Percentiles rank a stretch among this genome's conserved stretches.
Conservation (phyloP, 2,329 filamentous ascomycete genomes). For the Cordyceps cicadae region DNA sequence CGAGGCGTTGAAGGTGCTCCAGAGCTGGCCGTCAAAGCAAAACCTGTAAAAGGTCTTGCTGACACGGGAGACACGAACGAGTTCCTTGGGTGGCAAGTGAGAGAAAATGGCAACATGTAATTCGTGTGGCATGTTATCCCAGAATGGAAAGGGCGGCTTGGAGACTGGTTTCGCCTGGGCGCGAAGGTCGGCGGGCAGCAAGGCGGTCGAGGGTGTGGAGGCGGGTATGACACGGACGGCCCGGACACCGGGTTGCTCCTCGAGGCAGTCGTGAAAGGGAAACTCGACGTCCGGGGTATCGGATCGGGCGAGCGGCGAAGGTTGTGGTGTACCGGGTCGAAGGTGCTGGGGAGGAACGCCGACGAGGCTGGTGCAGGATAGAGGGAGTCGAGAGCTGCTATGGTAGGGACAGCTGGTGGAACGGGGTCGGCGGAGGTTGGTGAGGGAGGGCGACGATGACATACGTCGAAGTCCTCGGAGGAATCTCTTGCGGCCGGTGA, state of each 20-base stretch:
- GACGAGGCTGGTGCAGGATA: slow-evolving; percentile 49
- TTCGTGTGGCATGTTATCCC: slow-evolving; percentile 74
- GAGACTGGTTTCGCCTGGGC: slow-evolving; percentile 15
- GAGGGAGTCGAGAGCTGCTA: slow-evolving; percentile 35
- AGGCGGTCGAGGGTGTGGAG: slow-evolving; percentile 40
- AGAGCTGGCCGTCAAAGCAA: slow-evolving; percentile 93
- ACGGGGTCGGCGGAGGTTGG: slow-evolving; percentile 52
- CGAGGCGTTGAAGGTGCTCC: slow-evolving; percentile 75
- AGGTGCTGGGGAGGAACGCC: slow-evolving; percentile 24
- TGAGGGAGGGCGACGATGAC: slow-evolving; percentile 68
- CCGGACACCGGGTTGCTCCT: slow-evolving; percentile 42
- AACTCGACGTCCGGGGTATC: slow-evolving; percentile 33
- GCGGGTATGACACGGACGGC: slow-evolving; percentile 39
- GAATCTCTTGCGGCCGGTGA: slow-evolving; percentile 61
- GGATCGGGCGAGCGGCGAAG: slow-evolving; percentile 34
- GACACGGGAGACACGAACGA: slow-evolving; percentile 69
- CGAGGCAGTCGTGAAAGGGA: slow-evolving; percentile 33
- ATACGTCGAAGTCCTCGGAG: slow-evolving; percentile 71
- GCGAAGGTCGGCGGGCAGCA: slow-evolving; percentile 54
- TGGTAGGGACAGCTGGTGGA: slow-evolving; percentile 61
- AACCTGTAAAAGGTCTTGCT: slow-evolving; percentile 70
- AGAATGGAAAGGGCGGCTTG: slow-evolving; percentile 54
- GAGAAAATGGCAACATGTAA: slow-evolving; percentile 69
- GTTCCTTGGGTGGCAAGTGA: slow-evolving; percentile 69
- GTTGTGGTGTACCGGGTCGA: slow-evolving; percentile 27